phyloP scores from a whole-genome alignment of 805 yeast genomes.

The Lipomyces anomalus region DNA sequence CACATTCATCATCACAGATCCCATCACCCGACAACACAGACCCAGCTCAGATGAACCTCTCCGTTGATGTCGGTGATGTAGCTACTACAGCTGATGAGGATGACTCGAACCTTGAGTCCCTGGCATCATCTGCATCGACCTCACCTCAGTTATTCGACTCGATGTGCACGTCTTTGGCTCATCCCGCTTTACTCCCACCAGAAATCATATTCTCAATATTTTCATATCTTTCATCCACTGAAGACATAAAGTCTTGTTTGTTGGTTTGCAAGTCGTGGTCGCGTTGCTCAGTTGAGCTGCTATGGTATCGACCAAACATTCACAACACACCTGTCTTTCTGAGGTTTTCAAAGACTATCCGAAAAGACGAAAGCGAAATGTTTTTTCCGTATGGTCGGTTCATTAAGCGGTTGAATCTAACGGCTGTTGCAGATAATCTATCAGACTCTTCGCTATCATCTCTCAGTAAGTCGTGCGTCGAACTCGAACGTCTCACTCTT shows the following conservation, averaged over 20 bases:
- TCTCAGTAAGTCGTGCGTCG: slow-evolving; percentile 57
- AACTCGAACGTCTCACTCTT: slow-evolving; percentile 78
- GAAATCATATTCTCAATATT: slow-evolving; percentile 14
- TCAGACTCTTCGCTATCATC: slow-evolving; percentile 56
- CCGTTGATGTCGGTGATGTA: background rate
- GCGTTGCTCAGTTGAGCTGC: slow-evolving; percentile 62
- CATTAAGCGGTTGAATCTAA: slow-evolving; percentile 74
- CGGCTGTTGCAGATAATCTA: slow-evolving; percentile 63
- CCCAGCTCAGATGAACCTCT: no score
- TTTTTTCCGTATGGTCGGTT: slow-evolving; percentile 54
- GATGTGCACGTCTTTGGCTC: background rate
- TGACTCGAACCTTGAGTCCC: background rate
- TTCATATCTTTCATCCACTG: slow-evolving; percentile 10
- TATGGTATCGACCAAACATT: slow-evolving; percentile 85
- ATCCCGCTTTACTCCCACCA: slow-evolving; percentile 14
- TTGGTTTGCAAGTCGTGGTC: slow-evolving; percentile 81
- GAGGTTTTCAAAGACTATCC: slow-evolving; percentile 54
- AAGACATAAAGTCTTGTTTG: slow-evolving; percentile 30
- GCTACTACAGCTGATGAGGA: background rate
- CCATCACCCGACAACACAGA: no score
- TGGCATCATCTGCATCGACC: background rate
- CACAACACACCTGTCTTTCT: slow-evolving; percentile 45
- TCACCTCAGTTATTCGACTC: background rate
- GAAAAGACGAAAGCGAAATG: slow-evolving; percentile 46
- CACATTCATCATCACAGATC: no score